A percentile compares a stretch with the other conserved stretches of the same genome.
phyloP scores from a whole-genome alignment of 2,329 filamentous ascomycete species.

The Cladosporium cucumerinum region DNA sequence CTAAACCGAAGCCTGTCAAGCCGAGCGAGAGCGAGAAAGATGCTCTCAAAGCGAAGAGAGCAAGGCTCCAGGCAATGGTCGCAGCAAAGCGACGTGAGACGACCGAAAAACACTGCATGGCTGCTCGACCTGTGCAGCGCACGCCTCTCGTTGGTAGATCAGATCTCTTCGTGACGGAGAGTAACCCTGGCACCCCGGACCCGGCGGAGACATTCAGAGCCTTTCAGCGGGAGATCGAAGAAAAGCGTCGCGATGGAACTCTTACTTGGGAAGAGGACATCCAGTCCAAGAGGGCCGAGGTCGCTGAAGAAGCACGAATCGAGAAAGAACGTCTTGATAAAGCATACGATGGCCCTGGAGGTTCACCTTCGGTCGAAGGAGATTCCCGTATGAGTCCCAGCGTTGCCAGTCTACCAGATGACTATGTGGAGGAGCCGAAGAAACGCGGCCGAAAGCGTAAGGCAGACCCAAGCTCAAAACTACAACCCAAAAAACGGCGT shows the following conservation, averaged over 20 bases:
- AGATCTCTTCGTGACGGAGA: not conserved
- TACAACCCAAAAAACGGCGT: not conserved
- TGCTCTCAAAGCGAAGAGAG: not conserved
- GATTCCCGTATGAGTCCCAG: not conserved
- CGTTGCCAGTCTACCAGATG: not conserved
- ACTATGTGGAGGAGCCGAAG: not conserved
- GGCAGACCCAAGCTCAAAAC: not conserved
- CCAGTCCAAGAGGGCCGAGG: slow-evolving; percentile 22
- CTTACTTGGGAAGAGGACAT: slow-evolving; percentile 23
- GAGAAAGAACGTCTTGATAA: not conserved
- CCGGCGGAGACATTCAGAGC: not conserved
- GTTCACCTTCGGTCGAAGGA: not conserved
- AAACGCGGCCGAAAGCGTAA: not conserved
- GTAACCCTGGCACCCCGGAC: not conserved
- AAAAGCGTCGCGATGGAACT: slow-evolving; percentile 19
- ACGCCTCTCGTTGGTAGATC: not conserved
- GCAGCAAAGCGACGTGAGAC: not conserved
- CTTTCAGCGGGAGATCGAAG: not conserved
- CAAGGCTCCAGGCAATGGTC: not conserved
- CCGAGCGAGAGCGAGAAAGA: not conserved
- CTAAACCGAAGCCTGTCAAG: not conserved
- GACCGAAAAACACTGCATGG: not conserved
- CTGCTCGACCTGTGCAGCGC: not conserved
- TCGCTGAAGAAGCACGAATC: slow-evolving; percentile 19
- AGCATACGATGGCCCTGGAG: not conserved